Conservation (phyloP, 495 filamentous ascomycete genomes). For the Neurospora sp. region DNA sequence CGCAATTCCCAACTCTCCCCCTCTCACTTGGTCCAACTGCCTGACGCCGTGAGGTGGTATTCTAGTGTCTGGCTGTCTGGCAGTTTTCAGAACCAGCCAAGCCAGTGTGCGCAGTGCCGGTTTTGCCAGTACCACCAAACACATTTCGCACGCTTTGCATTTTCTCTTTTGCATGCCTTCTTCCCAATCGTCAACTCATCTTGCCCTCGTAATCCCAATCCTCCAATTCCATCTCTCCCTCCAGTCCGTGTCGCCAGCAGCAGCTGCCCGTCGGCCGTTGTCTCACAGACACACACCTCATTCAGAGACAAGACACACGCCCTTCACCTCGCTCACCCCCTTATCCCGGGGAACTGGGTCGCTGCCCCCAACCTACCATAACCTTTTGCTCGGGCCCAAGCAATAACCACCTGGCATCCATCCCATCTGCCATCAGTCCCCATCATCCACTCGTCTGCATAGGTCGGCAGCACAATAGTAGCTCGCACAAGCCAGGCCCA, state of each 20-base stretch:
- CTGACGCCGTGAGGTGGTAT: background rate
- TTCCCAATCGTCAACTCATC: background rate
- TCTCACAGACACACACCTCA: background rate
- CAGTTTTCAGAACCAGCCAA: background rate
- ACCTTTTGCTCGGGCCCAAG: background rate
- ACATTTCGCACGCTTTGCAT: background rate
- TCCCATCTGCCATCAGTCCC: background rate
- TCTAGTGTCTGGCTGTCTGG: background rate
- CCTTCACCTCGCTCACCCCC: background rate
- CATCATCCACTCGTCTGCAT: background rate
- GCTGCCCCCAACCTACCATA: background rate
- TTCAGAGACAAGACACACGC: background rate
- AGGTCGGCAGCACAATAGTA: background rate
- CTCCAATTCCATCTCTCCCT: background rate
- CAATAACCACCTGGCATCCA: background rate
- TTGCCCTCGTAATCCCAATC: background rate
- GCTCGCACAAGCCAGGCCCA: background rate
- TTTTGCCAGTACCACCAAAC: background rate
- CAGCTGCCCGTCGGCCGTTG: background rate
- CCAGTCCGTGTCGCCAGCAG: background rate
- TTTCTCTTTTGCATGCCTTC: background rate
- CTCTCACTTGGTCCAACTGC: background rate
- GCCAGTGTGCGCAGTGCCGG: background rate
- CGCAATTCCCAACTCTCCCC: background rate
- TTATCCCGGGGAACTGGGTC: background rate